These are phyloP conservation scores for Linum trigynum DNA, from an alignment of 345 rosid species.

Conservation along the genomic window DNA sequence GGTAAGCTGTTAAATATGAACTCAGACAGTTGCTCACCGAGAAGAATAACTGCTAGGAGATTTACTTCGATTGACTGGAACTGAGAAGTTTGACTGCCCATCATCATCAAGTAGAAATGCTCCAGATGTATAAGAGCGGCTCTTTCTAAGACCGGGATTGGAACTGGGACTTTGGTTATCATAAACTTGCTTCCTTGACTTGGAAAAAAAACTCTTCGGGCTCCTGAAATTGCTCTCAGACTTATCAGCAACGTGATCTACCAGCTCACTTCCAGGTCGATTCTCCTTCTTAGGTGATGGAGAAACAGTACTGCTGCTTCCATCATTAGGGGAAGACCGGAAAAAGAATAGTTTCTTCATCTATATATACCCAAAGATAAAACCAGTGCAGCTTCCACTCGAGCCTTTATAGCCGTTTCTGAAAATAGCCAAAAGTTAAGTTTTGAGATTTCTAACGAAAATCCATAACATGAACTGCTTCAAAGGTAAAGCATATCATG, in stretches of 20 bases:
- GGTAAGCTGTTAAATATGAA: constrained; percentile 7
- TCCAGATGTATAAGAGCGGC: constrained; percentile 72
- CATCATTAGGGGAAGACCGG: constrained; percentile 44
- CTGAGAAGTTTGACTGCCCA: constrained; percentile 26
- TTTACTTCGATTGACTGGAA: constrained; percentile 29
- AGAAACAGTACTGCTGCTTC: constrained; percentile 23
- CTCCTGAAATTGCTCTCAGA: constrained; percentile 25
- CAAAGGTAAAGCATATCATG: no score
- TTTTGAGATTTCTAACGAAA: background rate
- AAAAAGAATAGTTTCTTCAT: constrained; percentile 94
- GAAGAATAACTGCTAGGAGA: constrained; percentile 43
- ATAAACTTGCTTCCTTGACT: constrained; percentile 39
- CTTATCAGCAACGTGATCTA: constrained; percentile 29
- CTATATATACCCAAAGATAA: constrained; percentile 1
- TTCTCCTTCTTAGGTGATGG: constrained; percentile 35
- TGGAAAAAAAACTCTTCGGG: constrained; percentile 33
- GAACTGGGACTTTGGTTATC: constrained; percentile 32
- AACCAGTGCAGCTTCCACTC: background rate
- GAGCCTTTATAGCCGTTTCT: no score
- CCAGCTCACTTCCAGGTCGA: constrained; percentile 26
- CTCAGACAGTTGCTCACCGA: constrained; percentile 28
- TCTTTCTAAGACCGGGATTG: constrained; percentile 54
- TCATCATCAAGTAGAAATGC: constrained; percentile 39
- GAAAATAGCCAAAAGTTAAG: background rate
- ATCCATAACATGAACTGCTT: no score